A percentile compares a stretch with the other conserved stretches of the same genome.
Evolutionary conservation across 2,329 filamentous ascomycete species (phyloP).

Genomic region (Colletotrichum chlorophyti): DNA sequence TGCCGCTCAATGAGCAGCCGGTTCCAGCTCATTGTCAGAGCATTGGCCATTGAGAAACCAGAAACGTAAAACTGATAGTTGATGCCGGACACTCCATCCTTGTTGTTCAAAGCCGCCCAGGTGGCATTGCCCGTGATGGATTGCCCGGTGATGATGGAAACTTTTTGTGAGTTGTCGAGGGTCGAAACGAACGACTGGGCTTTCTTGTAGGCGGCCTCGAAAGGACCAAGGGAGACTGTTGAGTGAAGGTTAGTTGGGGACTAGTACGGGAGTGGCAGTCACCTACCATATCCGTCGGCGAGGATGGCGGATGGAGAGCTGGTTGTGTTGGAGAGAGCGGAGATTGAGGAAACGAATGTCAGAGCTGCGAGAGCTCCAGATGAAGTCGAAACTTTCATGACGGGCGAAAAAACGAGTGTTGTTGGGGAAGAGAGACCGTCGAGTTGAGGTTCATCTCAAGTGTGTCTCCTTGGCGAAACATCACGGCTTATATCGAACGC

Average conservation of each 20-base stretch:
- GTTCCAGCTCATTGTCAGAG: constrained; percentile 32
- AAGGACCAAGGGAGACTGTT: constrained; percentile 11
- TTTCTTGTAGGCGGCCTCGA: constrained; percentile 14
- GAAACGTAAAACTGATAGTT: constrained; percentile 31
- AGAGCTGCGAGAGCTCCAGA: constrained; percentile 9
- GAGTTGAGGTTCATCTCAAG: constrained; percentile 9
- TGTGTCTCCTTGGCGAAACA: not conserved
- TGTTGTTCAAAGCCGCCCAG: constrained; percentile 17
- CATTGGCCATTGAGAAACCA: constrained; percentile 28
- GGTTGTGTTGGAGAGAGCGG: constrained; percentile 16
- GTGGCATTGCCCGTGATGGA: constrained; percentile 14
- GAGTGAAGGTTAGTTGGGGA: not conserved
- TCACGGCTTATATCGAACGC: too few relatives aligned
- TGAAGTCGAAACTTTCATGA: constrained; percentile 12
- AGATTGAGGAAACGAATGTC: constrained; percentile 9
- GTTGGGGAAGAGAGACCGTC: not conserved
- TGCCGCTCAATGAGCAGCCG: constrained; percentile 26
- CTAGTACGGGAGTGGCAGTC: not conserved
- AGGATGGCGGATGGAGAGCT: constrained; percentile 5
- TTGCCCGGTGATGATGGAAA: constrained; percentile 21
- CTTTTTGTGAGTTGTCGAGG: constrained; percentile 17
- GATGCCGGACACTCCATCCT: constrained; percentile 30
- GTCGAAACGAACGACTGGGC: constrained; percentile 18
- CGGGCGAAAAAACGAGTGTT: constrained; percentile 13
- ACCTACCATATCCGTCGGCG: constrained; percentile 12